Evolutionary conservation across 345 rosid species (phyloP).

Genomic region (Citrus maxima): DNA sequence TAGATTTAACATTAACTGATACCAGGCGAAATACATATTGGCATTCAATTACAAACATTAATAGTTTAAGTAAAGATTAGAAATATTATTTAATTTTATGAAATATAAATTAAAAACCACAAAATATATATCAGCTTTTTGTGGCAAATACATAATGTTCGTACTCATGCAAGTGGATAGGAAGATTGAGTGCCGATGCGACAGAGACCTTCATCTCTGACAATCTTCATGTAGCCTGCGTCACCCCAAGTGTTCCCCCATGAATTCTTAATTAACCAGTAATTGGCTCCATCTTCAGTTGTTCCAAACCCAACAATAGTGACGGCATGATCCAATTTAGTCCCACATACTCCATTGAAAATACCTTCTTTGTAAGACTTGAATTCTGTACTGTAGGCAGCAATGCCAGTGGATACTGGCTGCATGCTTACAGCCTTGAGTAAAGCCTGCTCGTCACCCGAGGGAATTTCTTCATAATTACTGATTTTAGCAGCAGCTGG

Average conservation of each 20-base stretch:
- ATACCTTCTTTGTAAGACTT: slow-evolving; percentile 33
- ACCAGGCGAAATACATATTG: too few relatives aligned
- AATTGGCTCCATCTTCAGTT: slow-evolving; percentile 26
- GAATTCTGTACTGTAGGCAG: background rate
- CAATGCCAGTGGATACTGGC: slow-evolving; percentile 47
- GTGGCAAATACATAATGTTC: too few relatives aligned
- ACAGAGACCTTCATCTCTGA: slow-evolving; percentile 19
- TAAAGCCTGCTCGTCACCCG: slow-evolving; percentile 34
- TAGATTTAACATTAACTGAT: too few relatives aligned
- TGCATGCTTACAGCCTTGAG: slow-evolving; percentile 24
- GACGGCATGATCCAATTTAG: slow-evolving; percentile 38
- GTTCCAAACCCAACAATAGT: slow-evolving; percentile 41
- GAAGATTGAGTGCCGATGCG: background rate
- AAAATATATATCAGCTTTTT: too few relatives aligned
- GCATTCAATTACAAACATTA: too few relatives aligned
- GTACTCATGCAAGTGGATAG: background rate
- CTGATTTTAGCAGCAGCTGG: background rate
- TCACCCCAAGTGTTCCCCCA: slow-evolving; percentile 57
- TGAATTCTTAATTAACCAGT: slow-evolving; percentile 57
- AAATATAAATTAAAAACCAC: too few relatives aligned
- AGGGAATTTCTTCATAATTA: slow-evolving; percentile 29
- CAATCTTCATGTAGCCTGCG: slow-evolving; percentile 43
- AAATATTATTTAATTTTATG: too few relatives aligned
- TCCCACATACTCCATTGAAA: slow-evolving; percentile 19
- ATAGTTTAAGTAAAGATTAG: too few relatives aligned